phyloP scores from a whole-genome alignment of 2,329 filamentous ascomycete species.

The Pseudogymnoascus sp. region DNA sequence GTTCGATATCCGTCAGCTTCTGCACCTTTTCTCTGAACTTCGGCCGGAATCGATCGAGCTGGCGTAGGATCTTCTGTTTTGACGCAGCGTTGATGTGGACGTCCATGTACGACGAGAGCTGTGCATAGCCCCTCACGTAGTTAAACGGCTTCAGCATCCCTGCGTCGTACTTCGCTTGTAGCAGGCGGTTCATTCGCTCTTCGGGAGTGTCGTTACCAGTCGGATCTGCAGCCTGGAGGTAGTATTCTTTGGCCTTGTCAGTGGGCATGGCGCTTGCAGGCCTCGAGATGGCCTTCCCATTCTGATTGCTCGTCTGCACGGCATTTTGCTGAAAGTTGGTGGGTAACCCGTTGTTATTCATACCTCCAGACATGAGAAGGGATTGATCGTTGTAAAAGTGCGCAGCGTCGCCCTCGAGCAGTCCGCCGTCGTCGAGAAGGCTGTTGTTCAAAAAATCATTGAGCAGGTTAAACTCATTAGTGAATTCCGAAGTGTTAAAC shows the following conservation, averaged over 20 bases:
- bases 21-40: slow-evolving; percentile 96
- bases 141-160: slow-evolving; percentile 94
- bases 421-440: slow-evolving; percentile 72
- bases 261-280: slow-evolving; percentile 50
- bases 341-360: slow-evolving; percentile 32
- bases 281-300: slow-evolving; percentile 49
- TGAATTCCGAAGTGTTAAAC: slow-evolving; percentile 83
- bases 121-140: slow-evolving; percentile 92
- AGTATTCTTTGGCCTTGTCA: slow-evolving; percentile 72
- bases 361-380: slow-evolving; percentile 36
- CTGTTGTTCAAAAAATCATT: slow-evolving; percentile 95
- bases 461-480: slow-evolving; percentile 91
- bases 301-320: slow-evolving; percentile 31
- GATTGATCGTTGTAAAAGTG: slow-evolving; percentile 51
- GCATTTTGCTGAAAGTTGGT: slow-evolving; percentile 29
- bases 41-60: slow-evolving; percentile 85
- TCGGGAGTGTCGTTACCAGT: slow-evolving; percentile 79
- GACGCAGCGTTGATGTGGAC: slow-evolving; percentile 72
- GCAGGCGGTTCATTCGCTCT: slow-evolving; percentile 87
- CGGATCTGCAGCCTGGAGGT: slow-evolving; percentile 92
- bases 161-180: slow-evolving; percentile 93
- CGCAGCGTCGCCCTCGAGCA: slow-evolving; percentile 59
- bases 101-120: slow-evolving; percentile 85
- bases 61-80: slow-evolving; percentile 83
- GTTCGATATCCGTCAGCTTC: slow-evolving; percentile 81